Evolutionary conservation across 495 filamentous ascomycete genomes (phyloP).

Genomic region (Xylaria longipes): DNA sequence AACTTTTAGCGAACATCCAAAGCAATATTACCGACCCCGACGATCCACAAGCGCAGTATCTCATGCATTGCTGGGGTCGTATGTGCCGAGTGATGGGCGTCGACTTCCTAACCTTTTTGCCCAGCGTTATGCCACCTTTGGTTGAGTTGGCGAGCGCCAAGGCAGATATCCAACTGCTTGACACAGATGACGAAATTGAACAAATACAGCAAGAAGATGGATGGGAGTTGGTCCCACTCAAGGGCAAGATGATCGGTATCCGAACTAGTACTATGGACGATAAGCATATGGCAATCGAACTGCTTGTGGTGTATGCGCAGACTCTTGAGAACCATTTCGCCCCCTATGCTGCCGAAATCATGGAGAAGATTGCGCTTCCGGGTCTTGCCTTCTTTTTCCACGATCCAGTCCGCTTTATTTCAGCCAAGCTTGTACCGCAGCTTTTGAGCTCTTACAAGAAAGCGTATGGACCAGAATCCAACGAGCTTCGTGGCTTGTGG

Average conservation of each 20-base stretch:
- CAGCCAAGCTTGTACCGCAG: conserved; percentile 92
- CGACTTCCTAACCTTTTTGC: conserved; percentile 91
- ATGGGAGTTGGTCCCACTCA: conserved; percentile 96
- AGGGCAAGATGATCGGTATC: conserved; percentile 98
- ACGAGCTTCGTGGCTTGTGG: conserved; percentile 81
- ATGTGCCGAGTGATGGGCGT: conserved; percentile 94
- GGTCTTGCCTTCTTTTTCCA: conserved; percentile 99
- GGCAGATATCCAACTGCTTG: conserved; percentile 95
- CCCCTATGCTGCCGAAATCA: conserved; percentile 87
- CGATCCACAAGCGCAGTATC: conserved; percentile 95
- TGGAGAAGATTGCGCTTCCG: conserved; percentile 95
- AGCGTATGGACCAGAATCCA: conserved; percentile 77
- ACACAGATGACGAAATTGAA: conserved; percentile 94
- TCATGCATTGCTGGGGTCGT: conserved; percentile 98
- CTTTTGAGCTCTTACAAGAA: conserved; percentile 94
- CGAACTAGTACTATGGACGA: conserved; percentile 96
- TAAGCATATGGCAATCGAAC: conserved; percentile 98
- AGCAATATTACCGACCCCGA: conserved; percentile 86
- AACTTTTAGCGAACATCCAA: conserved; percentile 86
- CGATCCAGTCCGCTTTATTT: conserved; percentile 93
- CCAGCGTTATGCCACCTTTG: conserved; percentile 92
- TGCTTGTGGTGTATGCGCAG: conserved; percentile 96
- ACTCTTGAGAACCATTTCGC: conserved; percentile 91
- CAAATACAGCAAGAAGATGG: conserved; percentile 94
- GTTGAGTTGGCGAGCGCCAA: conserved; percentile 91